These are phyloP conservation scores for Quambalaria eucalypti DNA, from an alignment of 1,284 basidiomycete species.

Conservation along the genomic window DNA sequence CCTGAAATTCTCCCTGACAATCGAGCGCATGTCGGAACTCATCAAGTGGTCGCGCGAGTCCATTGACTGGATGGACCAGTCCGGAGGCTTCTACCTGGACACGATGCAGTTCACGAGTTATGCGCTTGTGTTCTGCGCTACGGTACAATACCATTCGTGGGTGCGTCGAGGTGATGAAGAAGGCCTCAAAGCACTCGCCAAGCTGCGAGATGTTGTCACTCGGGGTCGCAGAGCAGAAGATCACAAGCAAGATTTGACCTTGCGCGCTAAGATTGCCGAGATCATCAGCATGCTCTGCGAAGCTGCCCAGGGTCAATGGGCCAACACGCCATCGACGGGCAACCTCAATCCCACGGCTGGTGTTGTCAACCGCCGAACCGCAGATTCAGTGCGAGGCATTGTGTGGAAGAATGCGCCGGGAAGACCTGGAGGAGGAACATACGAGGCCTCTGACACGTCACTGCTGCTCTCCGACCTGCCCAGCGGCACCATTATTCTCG, in stretches of 20 bases:
- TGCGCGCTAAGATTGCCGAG: conserved; percentile 74
- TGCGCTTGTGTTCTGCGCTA: conserved; percentile 39
- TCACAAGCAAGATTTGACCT: conserved; percentile 54
- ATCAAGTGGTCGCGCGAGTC: conserved; percentile 29
- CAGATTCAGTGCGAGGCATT: conserved; percentile 52
- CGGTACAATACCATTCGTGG: conserved; percentile 37
- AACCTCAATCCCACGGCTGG: conserved; percentile 51
- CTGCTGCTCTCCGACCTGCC: conserved; percentile 59
- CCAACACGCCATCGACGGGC: conserved; percentile 24
- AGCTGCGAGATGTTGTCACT: conserved; percentile 18
- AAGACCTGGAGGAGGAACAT: conserved; percentile 74
- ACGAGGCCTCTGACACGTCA: conserved; percentile 54
- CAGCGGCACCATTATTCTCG: conserved; percentile 58
- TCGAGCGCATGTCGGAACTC: conserved; percentile 36
- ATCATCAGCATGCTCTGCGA: conserved; percentile 85
- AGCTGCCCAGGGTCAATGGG: conserved; percentile 43
- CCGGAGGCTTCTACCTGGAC: conserved; percentile 36
- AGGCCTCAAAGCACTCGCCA: conserved; percentile 19
- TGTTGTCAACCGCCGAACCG: conserved; percentile 45
- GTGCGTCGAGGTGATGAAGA: conserved; percentile 30
- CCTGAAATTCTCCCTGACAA: conserved; percentile 37
- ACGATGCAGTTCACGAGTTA: conserved; percentile 37
- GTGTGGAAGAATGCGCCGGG: conserved; percentile 55
- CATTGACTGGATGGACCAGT: conserved; percentile 32
- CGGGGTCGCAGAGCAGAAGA: conserved; percentile 24